phyloP scores from a whole-genome alignment of 805 yeast genomes.

The Spathaspora arborariae region DNA sequence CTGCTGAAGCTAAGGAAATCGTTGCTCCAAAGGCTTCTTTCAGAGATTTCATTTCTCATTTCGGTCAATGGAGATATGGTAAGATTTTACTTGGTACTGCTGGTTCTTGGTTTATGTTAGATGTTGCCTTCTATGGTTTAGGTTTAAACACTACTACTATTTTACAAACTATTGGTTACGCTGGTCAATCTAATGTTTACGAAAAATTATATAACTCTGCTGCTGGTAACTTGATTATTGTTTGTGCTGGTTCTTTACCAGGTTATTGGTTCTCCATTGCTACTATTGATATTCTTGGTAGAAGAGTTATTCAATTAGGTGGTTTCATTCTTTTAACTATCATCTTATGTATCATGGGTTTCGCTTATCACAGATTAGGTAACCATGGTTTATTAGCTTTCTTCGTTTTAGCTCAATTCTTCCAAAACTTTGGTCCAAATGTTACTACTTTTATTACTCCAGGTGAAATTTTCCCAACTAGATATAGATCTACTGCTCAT shows the following conservation, averaged over 20 bases:
- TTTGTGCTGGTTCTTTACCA: conserved; percentile 93
- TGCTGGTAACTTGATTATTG: conserved; percentile 88
- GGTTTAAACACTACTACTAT: conserved; percentile 79
- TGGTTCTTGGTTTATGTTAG: conserved; percentile 86
- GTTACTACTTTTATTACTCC: conserved; percentile 88
- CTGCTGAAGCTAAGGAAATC: conserved; percentile 32
- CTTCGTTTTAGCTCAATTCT: conserved; percentile 78
- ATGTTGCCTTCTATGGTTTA: conserved; percentile 88
- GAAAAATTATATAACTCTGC: conserved; percentile 67
- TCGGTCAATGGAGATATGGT: conserved; percentile 82
- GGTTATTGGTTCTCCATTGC: conserved; percentile 89
- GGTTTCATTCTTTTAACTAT: conserved; percentile 73
- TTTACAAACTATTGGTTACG: conserved; percentile 80
- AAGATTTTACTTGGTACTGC: conserved; percentile 86
- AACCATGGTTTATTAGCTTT: conserved; percentile 75
- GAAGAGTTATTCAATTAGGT: conserved; percentile 75
- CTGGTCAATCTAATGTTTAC: conserved; percentile 64
- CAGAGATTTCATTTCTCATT: conserved; percentile 68
- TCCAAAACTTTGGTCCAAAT: conserved; percentile 92
- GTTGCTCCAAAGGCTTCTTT: conserved; percentile 80
- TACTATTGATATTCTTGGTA: conserved; percentile 75
- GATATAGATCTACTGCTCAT: conserved; percentile 94
- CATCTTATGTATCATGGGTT: conserved; percentile 77
- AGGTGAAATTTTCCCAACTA: conserved; percentile 90
- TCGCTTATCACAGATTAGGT: conserved; percentile 69